Base-by-base conservation (phyloP, 2,329 filamentous ascomycete genomes). In the Calonectria leucothoes region DNA sequence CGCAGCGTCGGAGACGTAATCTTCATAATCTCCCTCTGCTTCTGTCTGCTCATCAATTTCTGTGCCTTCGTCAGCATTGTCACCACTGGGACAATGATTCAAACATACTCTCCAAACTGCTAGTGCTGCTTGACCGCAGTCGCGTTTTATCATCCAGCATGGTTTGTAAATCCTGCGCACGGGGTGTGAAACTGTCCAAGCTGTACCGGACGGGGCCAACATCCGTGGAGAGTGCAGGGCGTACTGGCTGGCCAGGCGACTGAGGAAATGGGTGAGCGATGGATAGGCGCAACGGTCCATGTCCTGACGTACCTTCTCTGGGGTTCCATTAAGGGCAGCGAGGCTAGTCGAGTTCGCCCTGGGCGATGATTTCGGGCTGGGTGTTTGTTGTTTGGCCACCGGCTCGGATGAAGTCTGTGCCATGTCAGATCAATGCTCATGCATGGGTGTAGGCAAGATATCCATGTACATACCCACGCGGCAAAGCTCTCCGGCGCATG, bases 401-500 rank as follows among this genome's bases (percentile, higher is more conserved):
- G 84, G 80, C 37, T 88, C 86, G 64, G 83, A 83, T 10, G 86
- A 86, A 51, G 85, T 83, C 88, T 90, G 66, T 20, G 31, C 10
- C 29, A 35, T 49, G 52, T 73, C 27, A 73, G 67, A 33, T 35
- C 15, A 10, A 25, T 48, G 27, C 31, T 33, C n/a, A 55, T 20
- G 27, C 10, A 49, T 15, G n/a, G n/a, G 55, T 15, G 8, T 20
- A 33, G n/a, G 23, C 29, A 59, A 25, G 15, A 5, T 27, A 59
- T 59, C 48, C 90, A 82, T 27, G 55, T 57, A 51, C 90, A 82
- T 83, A 97, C 94, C 90, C 97, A 98, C 78, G 91, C 91, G 70
- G 91, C 90, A 84, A 97, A 98, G 74, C 93, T 94, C 76, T 95
- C 89, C 0, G 96, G 95, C 20, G 94, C 95, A 87, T 98, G 96